Conservation (phyloP, 352 stramenopile genomes). For the Globisporangium rhizosaccharum region DNA sequence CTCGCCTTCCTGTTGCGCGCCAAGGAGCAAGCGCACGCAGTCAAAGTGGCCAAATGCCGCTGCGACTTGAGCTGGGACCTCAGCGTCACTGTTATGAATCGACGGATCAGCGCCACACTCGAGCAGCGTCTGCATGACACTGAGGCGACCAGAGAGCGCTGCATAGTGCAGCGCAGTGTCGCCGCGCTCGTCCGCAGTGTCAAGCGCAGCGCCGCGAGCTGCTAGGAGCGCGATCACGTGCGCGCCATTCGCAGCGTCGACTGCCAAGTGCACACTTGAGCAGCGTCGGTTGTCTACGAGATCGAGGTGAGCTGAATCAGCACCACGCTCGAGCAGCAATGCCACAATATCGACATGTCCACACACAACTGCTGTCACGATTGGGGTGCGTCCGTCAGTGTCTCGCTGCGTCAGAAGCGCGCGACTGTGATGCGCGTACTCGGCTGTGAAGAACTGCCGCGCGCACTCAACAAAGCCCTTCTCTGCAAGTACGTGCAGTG, state of each 20-base stretch:
- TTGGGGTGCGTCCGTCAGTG: slow-evolving; percentile 20
- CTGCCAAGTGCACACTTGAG: slow-evolving; percentile 34
- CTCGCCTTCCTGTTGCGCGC: slow-evolving; percentile 11
- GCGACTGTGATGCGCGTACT: slow-evolving; percentile 4
- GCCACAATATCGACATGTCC: slow-evolving; percentile 28
- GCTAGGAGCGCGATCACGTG: slow-evolving; percentile 21
- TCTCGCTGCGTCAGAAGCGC: slow-evolving; percentile 22
- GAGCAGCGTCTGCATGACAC: slow-evolving; percentile 33
- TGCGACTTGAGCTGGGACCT: slow-evolving; percentile 45
- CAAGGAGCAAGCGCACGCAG: slow-evolving; percentile 37
- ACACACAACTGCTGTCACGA: slow-evolving; percentile 36
- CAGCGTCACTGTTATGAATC: slow-evolving; percentile 53
- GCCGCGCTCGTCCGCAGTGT: slow-evolving; percentile 50
- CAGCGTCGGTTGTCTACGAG: slow-evolving; percentile 28
- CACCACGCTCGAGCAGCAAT: slow-evolving; percentile 22
- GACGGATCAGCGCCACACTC: slow-evolving; percentile 38
- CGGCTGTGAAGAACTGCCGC: slow-evolving; percentile 28
- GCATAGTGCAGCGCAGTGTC: slow-evolving; percentile 69
- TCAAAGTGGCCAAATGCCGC: slow-evolving; percentile 36
- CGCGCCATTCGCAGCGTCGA: slow-evolving; percentile 16
- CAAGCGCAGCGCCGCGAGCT: slow-evolving; percentile 32
- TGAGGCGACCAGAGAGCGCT: slow-evolving; percentile 38
- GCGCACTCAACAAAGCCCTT: slow-evolving; percentile 51
- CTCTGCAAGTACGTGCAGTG: slow-evolving; percentile 38
- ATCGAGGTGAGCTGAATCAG: slow-evolving; percentile 13